Conservation (phyloP, 495 filamentous ascomycete genomes). For the Xylaria longipes region DNA sequence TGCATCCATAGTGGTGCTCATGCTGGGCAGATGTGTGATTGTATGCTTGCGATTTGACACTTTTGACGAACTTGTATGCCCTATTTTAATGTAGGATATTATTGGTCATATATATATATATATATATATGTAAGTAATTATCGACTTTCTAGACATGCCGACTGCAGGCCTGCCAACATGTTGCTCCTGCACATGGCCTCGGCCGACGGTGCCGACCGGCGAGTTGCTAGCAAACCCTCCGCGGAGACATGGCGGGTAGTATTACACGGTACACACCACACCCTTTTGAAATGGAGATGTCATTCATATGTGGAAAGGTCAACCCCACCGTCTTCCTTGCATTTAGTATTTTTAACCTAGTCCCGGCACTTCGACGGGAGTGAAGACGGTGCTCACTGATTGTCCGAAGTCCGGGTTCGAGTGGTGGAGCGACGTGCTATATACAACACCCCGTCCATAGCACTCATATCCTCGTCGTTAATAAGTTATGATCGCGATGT, state of each 20-base stretch:
- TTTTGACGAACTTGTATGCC: background rate
- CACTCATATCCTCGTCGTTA: background rate
- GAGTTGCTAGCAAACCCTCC: background rate
- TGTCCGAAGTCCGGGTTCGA: conserved; percentile 11
- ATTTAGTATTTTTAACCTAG: background rate
- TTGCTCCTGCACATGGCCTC: background rate
- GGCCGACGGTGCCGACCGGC: conserved; percentile 10
- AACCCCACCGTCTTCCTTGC: background rate
- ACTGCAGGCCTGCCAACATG: background rate
- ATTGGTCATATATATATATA: background rate
- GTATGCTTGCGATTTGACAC: background rate
- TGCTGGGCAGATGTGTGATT: background rate
- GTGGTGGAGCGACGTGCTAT: background rate
- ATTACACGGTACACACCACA: background rate
- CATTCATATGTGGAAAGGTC: background rate
- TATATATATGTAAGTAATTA: background rate
- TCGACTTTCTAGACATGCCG: background rate
- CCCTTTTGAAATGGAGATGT: background rate
- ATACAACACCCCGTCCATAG: background rate
- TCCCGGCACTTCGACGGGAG: background rate
- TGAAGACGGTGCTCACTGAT: background rate
- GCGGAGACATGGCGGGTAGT: background rate
- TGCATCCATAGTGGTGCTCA: background rate
- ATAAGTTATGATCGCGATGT: background rate
- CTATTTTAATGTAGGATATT: no score